phyloP scores from a whole-genome alignment of 2,329 filamentous ascomycete genomes.

The Sarocladium oryzae region DNA sequence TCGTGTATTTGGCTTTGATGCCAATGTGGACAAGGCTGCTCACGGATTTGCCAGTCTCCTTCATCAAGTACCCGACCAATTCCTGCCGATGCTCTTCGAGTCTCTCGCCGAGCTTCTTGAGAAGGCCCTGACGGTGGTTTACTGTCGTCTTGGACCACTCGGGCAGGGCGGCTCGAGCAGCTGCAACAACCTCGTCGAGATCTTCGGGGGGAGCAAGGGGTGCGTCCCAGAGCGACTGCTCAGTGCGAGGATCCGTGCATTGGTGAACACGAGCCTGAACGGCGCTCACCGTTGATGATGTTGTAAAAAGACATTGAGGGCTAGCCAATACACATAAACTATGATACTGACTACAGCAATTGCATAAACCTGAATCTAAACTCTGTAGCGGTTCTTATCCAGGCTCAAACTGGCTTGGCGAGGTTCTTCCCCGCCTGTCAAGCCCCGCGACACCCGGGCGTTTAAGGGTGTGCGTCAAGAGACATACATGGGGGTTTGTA shows the following conservation, averaged over 20 bases:
- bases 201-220: conserved; percentile 9
- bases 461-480: not conserved
- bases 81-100: conserved; percentile 6
- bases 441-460: not conserved
- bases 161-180: conserved; percentile 4
- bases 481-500: too few relatives aligned
- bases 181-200: conserved; percentile 8
- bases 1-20: too few relatives aligned
- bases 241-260: conserved; percentile 10
- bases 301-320: conserved; percentile 1
- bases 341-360: not conserved
- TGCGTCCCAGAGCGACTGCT: conserved; percentile 9
- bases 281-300: conserved; percentile 4
- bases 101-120: conserved; percentile 10
- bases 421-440: not conserved
- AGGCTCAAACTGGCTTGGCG: not conserved
- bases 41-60: conserved; percentile 11
- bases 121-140: conserved; percentile 1
- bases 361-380: too few relatives aligned
- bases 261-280: conserved; percentile 1
- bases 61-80: conserved; percentile 2
- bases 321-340: not conserved
- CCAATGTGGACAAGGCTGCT: not conserved
- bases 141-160: conserved; percentile 6
- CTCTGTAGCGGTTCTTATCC: not conserved